Percentiles rank a stretch among this genome's conserved stretches.
These are phyloP conservation scores for Clavariopsis aquatica DNA, from an alignment of 495 filamentous ascomycete species.

Conservation along the genomic window DNA sequence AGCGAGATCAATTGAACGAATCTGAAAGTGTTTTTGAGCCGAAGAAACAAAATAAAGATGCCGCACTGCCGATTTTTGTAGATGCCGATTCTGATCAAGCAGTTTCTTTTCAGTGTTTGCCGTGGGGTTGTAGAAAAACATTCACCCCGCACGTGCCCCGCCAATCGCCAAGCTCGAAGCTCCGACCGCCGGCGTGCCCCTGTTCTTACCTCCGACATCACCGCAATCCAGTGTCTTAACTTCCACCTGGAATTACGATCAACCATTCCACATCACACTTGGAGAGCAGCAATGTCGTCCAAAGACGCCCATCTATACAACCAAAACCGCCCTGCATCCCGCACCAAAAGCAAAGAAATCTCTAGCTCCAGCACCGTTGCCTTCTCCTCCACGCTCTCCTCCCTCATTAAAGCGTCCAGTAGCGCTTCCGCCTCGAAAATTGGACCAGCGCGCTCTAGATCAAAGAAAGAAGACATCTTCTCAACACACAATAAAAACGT, in stretches of 20 bases:
- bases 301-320: constrained; percentile 65
- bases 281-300: constrained; percentile 51
- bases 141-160: constrained; percentile 27
- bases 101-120: background rate
- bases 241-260: background rate
- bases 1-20: background rate
- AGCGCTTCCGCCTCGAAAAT: constrained; percentile 41
- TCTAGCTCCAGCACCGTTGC: constrained; percentile 72
- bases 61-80: background rate
- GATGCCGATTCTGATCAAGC: background rate
- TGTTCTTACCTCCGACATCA: constrained; percentile 17
- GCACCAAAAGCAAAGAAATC: constrained; percentile 57
- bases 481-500: constrained; percentile 68
- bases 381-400: constrained; percentile 57
- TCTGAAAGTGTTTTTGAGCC: background rate
- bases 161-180: background rate
- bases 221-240: background rate
- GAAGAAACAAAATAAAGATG: background rate
- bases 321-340: constrained; percentile 55
- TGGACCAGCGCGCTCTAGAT: constrained; percentile 60
- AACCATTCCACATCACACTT: background rate
- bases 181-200: background rate
- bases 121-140: constrained; percentile 6
- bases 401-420: constrained; percentile 39
- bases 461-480: constrained; percentile 72